These are phyloP conservation scores for Garcia nutans DNA, from an alignment of 345 rosid genomes.

Conservation along the genomic window DNA sequence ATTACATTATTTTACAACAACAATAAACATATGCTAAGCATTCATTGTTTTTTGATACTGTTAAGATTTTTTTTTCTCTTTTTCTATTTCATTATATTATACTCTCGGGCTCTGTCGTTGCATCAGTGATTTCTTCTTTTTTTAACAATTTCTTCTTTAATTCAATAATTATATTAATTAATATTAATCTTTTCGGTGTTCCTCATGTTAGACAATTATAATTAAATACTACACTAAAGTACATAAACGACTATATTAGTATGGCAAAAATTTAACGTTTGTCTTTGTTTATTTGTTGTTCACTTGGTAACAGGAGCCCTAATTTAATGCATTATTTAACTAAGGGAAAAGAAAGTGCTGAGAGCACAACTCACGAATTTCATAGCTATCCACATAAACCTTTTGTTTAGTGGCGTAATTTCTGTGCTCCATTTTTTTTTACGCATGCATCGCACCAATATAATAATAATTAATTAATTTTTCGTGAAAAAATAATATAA, in stretches of 20 bases:
- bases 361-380: not conserved
- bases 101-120: slow-evolving; percentile 8
- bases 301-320: not conserved
- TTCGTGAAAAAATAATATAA: not conserved
- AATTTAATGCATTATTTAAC: too few species aligned
- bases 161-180: not conserved
- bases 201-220: not conserved
- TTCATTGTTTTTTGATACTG: slow-evolving; percentile 5
- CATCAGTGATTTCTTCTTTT: not conserved
- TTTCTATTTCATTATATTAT: not conserved
- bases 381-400: not conserved
- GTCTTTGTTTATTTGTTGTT: slow-evolving; percentile 10
- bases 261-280: slow-evolving; percentile 8
- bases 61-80: not conserved
- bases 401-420: too few species aligned
- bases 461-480: not conserved
- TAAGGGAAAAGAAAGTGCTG: too few species aligned
- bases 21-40: slow-evolving; percentile 13
- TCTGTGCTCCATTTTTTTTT: not conserved
- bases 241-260: not conserved
- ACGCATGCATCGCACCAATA: not conserved
- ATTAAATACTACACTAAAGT: not conserved
- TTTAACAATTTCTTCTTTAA: not conserved
- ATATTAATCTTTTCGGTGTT: not conserved
- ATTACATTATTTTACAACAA: not conserved